A percentile compares a stretch with the other conserved stretches of the same genome.
These are phyloP conservation scores for Boechera retrofracta DNA, from an alignment of 345 rosid genomes.

Conservation along the genomic window DNA sequence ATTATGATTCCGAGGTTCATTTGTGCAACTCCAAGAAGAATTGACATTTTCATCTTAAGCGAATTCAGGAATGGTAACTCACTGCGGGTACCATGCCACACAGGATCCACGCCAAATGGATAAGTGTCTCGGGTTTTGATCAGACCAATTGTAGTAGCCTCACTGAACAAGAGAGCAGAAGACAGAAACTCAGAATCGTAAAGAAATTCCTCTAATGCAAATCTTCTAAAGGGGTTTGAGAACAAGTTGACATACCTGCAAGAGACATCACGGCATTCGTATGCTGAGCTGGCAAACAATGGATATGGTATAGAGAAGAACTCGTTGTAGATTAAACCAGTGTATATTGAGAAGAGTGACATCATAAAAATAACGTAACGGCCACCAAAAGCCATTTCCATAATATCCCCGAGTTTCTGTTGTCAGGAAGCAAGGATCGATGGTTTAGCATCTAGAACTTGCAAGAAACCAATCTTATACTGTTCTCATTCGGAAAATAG, in stretches of 20 bases:
- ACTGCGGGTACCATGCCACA: constrained; percentile 89
- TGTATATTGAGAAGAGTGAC: constrained; percentile 92
- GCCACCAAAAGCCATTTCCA: constrained; percentile 97
- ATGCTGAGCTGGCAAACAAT: constrained; percentile 84
- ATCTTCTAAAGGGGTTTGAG: background rate
- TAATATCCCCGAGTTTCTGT: constrained; percentile 96
- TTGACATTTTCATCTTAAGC: constrained; percentile 99
- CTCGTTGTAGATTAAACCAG: constrained; percentile 95
- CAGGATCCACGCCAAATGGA: constrained; percentile 97
- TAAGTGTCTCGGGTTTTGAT: constrained; percentile 79
- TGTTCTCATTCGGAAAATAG: constrained; percentile 14
- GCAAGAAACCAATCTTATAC: constrained; percentile 16
- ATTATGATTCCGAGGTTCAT: constrained; percentile 96
- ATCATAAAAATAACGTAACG: constrained; percentile 95
- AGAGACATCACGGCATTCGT: constrained; percentile 89
- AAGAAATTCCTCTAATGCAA: background rate
- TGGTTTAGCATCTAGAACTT: constrained; percentile 24
- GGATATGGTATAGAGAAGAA: constrained; percentile 95
- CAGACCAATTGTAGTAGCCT: constrained; percentile 82
- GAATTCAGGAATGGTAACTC: constrained; percentile 95
- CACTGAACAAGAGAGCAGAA: constrained; percentile 52
- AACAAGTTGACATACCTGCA: constrained; percentile 68
- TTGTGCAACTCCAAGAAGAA: constrained; percentile 93
- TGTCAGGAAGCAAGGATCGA: constrained; percentile 30
- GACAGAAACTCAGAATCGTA: constrained; percentile 17